Evolutionary conservation across 148 eudicot genomes (phyloP).

Genomic region (Diospyros lotus): DNA sequence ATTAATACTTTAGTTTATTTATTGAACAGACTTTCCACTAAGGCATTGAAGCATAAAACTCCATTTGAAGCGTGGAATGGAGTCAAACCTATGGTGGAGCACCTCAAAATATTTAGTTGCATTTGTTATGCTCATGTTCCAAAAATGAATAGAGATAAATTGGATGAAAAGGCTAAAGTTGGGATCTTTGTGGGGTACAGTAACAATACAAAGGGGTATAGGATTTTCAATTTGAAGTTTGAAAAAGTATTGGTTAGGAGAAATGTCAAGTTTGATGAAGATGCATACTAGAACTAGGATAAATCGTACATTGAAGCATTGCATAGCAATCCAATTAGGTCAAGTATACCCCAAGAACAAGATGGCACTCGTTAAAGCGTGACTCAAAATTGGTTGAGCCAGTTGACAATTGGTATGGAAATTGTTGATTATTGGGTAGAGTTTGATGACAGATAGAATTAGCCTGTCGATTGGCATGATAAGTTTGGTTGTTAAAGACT

Average conservation of each 20-base stretch:
- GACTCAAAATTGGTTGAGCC: no score
- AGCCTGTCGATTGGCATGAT: no score
- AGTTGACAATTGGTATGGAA: no score
- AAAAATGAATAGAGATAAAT: slow-evolving; percentile 2
- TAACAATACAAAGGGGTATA: slow-evolving; percentile 3
- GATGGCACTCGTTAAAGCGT: no score
- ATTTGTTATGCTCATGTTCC: not conserved
- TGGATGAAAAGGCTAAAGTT: slow-evolving; percentile 10
- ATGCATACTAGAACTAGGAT: not conserved
- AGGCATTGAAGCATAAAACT: not conserved
- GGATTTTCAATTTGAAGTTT: not conserved
- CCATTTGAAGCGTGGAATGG: slow-evolving; percentile 16
- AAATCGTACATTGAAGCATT: no score
- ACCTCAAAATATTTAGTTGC: not conserved
- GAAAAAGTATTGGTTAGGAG: not conserved
- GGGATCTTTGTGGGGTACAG: slow-evolving; percentile 14
- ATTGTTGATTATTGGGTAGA: no score
- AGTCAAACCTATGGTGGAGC: not conserved
- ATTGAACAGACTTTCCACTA: slow-evolving; percentile 15
- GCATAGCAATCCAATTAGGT: no score
- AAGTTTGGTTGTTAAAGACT: no score
- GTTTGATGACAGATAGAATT: no score
- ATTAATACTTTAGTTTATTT: not conserved
- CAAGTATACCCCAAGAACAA: no score
- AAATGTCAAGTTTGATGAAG: slow-evolving; percentile 16